phyloP scores from a whole-genome alignment of 176 grass and related monocot genomes.

The Aegilops umbellulata region DNA sequence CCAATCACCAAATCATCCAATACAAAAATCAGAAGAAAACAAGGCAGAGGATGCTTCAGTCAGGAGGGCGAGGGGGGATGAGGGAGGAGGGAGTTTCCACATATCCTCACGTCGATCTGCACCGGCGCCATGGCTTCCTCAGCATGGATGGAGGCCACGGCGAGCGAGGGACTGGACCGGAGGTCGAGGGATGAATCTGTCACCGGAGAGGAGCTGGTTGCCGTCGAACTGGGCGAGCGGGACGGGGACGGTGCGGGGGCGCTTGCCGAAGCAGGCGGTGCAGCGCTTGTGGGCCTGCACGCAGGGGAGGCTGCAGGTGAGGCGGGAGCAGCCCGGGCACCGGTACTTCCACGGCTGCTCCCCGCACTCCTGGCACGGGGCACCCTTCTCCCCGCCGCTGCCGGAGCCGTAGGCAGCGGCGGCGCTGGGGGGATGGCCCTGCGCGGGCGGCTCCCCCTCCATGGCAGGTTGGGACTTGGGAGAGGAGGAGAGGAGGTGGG shows the following conservation, averaged over 20 bases:
- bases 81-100: too few species aligned
- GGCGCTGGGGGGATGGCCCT: too few species aligned
- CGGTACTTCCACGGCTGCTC: slow-evolving; percentile 93
- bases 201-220: slow-evolving; percentile 75
- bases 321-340: slow-evolving; percentile 73
- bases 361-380: slow-evolving; percentile 79
- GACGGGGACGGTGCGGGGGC: slow-evolving; percentile 64
- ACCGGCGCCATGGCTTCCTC: too few species aligned
- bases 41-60: too few species aligned
- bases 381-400: slow-evolving; percentile 33
- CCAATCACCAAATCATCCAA: too few species aligned
- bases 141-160: neutral
- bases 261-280: slow-evolving; percentile 78
- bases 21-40: too few species aligned
- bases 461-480: too few species aligned
- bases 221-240: slow-evolving; percentile 77
- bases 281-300: slow-evolving; percentile 79
- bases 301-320: slow-evolving; percentile 93
- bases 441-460: slow-evolving; percentile 26
- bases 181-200: too few species aligned
- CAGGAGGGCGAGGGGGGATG: too few species aligned
- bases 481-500: too few species aligned
- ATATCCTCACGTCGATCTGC: too few species aligned
- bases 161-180: too few species aligned
- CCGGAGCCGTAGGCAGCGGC: neutral